phyloP scores from a whole-genome alignment of 495 filamentous ascomycete species.

The Immersiella caudata region DNA sequence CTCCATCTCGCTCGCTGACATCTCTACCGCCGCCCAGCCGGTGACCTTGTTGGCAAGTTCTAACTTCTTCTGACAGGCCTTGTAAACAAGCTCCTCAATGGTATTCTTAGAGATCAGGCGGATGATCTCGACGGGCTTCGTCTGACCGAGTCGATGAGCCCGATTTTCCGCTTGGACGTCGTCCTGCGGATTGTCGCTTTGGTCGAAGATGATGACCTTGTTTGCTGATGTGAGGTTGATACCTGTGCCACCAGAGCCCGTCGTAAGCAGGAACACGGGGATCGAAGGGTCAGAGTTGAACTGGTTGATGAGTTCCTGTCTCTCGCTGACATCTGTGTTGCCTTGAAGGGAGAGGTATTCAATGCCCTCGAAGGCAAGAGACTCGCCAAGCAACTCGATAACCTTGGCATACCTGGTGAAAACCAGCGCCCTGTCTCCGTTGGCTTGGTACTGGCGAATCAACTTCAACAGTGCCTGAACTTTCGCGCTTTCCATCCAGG shows the following conservation, averaged over 20 bases:
- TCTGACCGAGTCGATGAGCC: conserved; percentile 92
- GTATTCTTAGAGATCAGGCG: conserved; percentile 80
- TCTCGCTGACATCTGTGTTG: conserved; percentile 75
- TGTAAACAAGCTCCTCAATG: conserved; percentile 91
- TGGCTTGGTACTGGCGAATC: conserved; percentile 69
- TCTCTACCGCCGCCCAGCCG: conserved; percentile 36
- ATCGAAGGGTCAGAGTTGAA: conserved; percentile 78
- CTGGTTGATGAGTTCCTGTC: conserved; percentile 83
- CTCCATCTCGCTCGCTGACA: conserved; percentile 38
- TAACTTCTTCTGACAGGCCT: conserved; percentile 86
- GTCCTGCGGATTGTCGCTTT: conserved; percentile 93
- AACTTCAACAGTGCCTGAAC: conserved; percentile 75
- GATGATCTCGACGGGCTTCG: conserved; percentile 79
- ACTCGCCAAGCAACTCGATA: conserved; percentile 83
- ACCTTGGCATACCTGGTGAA: conserved; percentile 94
- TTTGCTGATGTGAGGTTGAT: conserved; percentile 95
- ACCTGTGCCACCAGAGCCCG: conserved; percentile 89
- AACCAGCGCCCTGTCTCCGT: conserved; percentile 83
- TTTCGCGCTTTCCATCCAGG: conserved; percentile 95
- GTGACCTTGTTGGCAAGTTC: conserved; percentile 84
- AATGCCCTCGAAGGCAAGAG: conserved; percentile 73
- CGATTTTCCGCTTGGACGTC: conserved; percentile 96
- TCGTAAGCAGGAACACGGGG: conserved; percentile 89
- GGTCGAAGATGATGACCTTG: conserved; percentile 97
- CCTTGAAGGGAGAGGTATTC: conserved; percentile 83